Base-by-base conservation (phyloP, 1,284 basidiomycete species). In the Laetiporus sulphureus region DNA sequence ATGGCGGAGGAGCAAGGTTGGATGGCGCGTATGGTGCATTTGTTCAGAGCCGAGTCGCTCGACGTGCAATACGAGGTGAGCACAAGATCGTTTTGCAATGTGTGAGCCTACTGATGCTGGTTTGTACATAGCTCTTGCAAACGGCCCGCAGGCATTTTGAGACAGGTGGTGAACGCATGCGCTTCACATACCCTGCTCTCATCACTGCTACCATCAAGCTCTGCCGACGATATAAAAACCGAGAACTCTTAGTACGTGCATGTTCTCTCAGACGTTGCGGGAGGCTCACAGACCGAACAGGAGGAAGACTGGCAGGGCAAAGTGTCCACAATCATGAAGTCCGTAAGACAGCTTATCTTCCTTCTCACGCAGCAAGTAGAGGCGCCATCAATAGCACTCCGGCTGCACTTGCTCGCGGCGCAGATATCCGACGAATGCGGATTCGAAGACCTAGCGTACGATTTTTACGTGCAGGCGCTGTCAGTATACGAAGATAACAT, bases 1-100 rank as follows among this genome's bases (percentile, higher is more conserved):
- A 73, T 91, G 69, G 92, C 92, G 0, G 94, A 96, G 62, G 94
- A 97, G 61, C 93, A 97, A 56, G 94, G 93, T 0, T 97, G 93
- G 93, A 80, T 96, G 12, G 92, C 93, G 18, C 72, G 93, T 48
- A 95, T 97, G 87, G 86, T 97, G 3, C 93, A 97, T 68, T 61
- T 96, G 23, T 94, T 97, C 78, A 72, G 80, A 18, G 77, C 89
- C 1, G 88, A 95, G 41, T 83, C 85, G 22, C 61, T 94, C 45
- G 82, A 78, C 48, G 77, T 84, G 13, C 93, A 96, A 56, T 93
- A 90, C 50, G 86, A 93, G 73, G 91, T 91, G 48, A 24, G 78
- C 0, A 15, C 45, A 33, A 33, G 18, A 10, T 23, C 29, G n/a
- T n/a, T n/a, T n/a, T n/a, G n/a, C n/a, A n/a, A n/a, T n/a, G n/a